Base-by-base conservation (phyloP, 495 filamentous ascomycete genomes). In the Penicillium nucicola region DNA sequence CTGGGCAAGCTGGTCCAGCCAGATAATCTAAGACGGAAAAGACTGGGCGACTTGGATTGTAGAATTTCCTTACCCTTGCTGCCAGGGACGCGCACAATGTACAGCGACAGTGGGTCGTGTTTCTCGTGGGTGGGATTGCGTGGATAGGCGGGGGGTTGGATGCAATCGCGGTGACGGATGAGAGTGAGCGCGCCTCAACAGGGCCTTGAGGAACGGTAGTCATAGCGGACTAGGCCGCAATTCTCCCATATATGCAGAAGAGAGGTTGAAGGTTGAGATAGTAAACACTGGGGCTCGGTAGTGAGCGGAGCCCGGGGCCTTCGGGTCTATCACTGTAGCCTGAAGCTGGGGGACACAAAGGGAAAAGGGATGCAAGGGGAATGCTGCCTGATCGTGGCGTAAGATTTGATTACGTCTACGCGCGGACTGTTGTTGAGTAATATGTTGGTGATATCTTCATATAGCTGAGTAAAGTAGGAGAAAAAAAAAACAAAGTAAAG, bases 71-170 rank as follows among this genome's bases (percentile, higher is more conserved):
- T 75, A 92, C 91, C 91, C 83, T 82, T 82, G 53, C 86, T 95
- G 12, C 93, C 92, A 2, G 92, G 92, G 0, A 97, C 92, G 48
- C 90, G 77, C 10, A 91, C 91, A 53, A 97, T 95, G 63, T 97
- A 97, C 18, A 97, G 75, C 3, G 84, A 81, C 34, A 97, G 67
- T 7, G 87, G 84, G 32, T 87, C 78, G 44, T 82, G 77, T 50
- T 70, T 75, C 49, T 75, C 68, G 53, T 84, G 81, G 10, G 80
- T 84, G n/a, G 82, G 86, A 71, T 84, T 87, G 55, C 80, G 79
- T 39, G 89, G 88, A 64, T 93, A 91, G 45, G 81, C 76, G 28
- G 92, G 92, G 34, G 93, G 92, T 93, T 90, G 35, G 88, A 82
- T 39, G 93, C 92, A 52, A 96, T 76, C 18, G 81, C 75, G 39